Conservation (phyloP, 306 rosid genomes). For the Corylus heterophylla region DNA sequence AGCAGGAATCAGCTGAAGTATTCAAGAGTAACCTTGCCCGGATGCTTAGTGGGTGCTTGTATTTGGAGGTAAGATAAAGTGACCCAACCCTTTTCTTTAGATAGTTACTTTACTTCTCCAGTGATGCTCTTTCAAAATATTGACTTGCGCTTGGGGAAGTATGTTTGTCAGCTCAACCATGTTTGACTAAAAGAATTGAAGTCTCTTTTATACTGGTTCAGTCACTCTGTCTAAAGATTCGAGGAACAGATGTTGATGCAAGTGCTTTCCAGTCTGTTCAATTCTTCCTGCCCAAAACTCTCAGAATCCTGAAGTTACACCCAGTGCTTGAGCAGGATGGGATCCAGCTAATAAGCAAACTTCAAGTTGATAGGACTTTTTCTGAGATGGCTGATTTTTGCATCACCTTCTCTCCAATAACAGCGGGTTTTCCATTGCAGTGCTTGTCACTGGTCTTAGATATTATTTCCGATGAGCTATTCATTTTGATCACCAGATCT, state of each 20-base stretch:
- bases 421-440: conserved; percentile 21
- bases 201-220: conserved; percentile 4
- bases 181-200: neutral
- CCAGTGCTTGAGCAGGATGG: conserved; percentile 24
- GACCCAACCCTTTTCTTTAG: neutral
- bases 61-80: conserved; percentile 26
- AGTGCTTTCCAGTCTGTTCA: neutral
- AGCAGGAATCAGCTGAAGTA: conserved; percentile 10
- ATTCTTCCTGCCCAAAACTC: conserved; percentile 28
- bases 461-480: conserved; percentile 28
- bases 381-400: neutral
- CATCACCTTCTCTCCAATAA: conserved; percentile 1
- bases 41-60: conserved; percentile 26
- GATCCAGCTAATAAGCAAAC: conserved; percentile 12
- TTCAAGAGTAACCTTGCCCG: conserved; percentile 18
- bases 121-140: neutral
- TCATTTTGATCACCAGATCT: conserved; percentile 5
- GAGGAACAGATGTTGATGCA: conserved; percentile 25
- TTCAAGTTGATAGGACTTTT: conserved; percentile 13
- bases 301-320: conserved; percentile 31
- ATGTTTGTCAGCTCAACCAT: neutral
- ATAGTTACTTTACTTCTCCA: neutral
- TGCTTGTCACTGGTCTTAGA: conserved; percentile 33
- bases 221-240: conserved; percentile 34
- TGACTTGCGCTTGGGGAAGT: neutral